A percentile compares a stretch with the other conserved stretches of the same genome.
These are phyloP conservation scores for Neonectria sp. DNA, from an alignment of 2,329 filamentous ascomycete species.

Conservation along the genomic window DNA sequence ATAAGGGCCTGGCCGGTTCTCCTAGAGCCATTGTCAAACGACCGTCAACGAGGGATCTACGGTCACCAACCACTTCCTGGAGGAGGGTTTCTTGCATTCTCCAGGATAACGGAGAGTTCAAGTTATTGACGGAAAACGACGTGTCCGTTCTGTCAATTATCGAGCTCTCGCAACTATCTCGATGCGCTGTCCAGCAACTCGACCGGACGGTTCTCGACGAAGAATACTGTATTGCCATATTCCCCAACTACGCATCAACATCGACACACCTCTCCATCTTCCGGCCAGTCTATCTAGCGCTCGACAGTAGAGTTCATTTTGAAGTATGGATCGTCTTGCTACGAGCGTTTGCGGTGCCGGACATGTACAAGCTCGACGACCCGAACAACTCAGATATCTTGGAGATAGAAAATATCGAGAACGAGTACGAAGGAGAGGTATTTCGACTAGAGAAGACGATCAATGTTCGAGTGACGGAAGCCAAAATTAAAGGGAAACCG, in stretches of 20 bases:
- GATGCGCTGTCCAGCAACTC: constrained; percentile 91
- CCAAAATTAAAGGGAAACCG: constrained; percentile 67
- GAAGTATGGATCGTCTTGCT: constrained; percentile 98
- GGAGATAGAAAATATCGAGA: constrained; percentile 57
- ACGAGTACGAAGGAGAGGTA: constrained; percentile 62
- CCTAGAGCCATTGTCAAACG: constrained; percentile 70
- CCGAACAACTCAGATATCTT: constrained; percentile 59
- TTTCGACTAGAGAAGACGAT: constrained; percentile 76
- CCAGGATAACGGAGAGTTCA: constrained; percentile 95
- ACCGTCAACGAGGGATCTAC: constrained; percentile 70
- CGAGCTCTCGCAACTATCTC: constrained; percentile 88
- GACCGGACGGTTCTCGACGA: constrained; percentile 93
- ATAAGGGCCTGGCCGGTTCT: constrained; percentile 76
- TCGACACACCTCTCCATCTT: constrained; percentile 82
- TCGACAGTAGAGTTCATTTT: constrained; percentile 91
- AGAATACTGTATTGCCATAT: constrained; percentile 95
- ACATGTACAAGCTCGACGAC: constrained; percentile 80
- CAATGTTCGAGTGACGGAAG: constrained; percentile 72
- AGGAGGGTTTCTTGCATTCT: constrained; percentile 91
- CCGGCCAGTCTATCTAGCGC: constrained; percentile 89
- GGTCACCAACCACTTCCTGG: constrained; percentile 77
- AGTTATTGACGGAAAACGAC: constrained; percentile 89
- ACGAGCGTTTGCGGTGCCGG: constrained; percentile 91
- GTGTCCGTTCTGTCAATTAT: constrained; percentile 85
- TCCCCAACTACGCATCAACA: constrained; percentile 88